These are phyloP conservation scores for Eucalyptus regnans DNA, from an alignment of 345 rosid species.

Conservation along the genomic window DNA sequence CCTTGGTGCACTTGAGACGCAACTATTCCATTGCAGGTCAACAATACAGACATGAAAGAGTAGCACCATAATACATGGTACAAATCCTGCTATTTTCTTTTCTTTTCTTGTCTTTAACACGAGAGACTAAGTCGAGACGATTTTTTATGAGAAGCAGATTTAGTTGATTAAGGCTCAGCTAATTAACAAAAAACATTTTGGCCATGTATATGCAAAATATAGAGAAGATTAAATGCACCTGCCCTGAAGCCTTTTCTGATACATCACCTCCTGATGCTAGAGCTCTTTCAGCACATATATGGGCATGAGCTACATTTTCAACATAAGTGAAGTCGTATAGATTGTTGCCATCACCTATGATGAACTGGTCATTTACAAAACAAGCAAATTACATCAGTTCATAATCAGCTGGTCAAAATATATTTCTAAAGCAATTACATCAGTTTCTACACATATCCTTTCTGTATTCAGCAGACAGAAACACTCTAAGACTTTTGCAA, in stretches of 20 bases:
- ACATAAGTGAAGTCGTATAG: slow-evolving; percentile 77
- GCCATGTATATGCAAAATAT: not conserved
- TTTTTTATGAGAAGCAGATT: not conserved
- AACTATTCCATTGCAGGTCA: not conserved
- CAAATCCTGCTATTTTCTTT: not conserved
- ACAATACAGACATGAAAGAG: not conserved
- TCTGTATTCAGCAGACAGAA: not conserved
- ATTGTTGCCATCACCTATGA: slow-evolving; percentile 86
- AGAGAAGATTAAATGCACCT: slow-evolving; percentile 32
- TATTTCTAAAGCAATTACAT: not conserved
- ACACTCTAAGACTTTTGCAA: not conserved
- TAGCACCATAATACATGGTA: not conserved
- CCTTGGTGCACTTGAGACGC: not conserved
- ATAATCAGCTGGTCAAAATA: not conserved
- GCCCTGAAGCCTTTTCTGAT: slow-evolving; percentile 76
- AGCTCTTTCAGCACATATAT: slow-evolving; percentile 91
- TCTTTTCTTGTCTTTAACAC: not conserved
- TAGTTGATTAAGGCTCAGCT: not conserved
- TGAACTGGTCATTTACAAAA: slow-evolving; percentile 32
- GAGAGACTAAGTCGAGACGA: not conserved
- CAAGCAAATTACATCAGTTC: not conserved
- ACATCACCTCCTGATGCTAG: slow-evolving; percentile 67
- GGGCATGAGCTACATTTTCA: slow-evolving; percentile 94
- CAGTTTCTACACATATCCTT: not conserved
- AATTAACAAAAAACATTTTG: not conserved